phyloP scores from a whole-genome alignment of 768 basidiomycete species.

The Russula ochroleuca region DNA sequence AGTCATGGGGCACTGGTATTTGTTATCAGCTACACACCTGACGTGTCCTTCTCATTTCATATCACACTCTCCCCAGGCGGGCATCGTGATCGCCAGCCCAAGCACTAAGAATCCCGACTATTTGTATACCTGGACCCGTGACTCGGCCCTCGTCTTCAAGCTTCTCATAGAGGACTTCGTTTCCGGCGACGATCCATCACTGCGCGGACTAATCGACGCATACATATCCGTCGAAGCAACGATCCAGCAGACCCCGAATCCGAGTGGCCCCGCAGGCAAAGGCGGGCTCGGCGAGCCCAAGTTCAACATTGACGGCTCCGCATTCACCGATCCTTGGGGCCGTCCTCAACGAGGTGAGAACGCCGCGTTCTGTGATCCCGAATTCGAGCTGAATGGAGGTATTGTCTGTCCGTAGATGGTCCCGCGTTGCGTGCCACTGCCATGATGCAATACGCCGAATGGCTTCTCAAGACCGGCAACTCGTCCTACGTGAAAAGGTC shows the following conservation, averaged over 20 bases:
- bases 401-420: no score
- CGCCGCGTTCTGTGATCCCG: background rate
- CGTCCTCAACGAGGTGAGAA: background rate
- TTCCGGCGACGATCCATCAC: background rate
- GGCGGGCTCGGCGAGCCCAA: background rate
- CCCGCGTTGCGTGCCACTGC: background rate
- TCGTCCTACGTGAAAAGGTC: background rate
- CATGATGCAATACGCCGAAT: background rate
- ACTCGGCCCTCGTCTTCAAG: background rate
- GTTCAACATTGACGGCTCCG: background rate
- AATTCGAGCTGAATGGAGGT: background rate
- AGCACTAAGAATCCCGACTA: slow-evolving; percentile 32
- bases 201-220: background rate
- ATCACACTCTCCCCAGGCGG: slow-evolving; percentile 27
- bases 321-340: background rate
- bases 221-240: background rate
- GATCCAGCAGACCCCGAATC: background rate
- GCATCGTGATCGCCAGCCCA: slow-evolving; percentile 41
- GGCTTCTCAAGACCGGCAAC: background rate
- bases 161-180: background rate
- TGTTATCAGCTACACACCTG: slow-evolving; percentile 13
- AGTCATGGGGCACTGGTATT: slow-evolving; percentile 40
- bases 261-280: background rate
- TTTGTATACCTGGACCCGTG: background rate
- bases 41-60: background rate